Base-by-base conservation (phyloP, 2,329 filamentous ascomycete species). In the Hypomyces perniciosus region DNA sequence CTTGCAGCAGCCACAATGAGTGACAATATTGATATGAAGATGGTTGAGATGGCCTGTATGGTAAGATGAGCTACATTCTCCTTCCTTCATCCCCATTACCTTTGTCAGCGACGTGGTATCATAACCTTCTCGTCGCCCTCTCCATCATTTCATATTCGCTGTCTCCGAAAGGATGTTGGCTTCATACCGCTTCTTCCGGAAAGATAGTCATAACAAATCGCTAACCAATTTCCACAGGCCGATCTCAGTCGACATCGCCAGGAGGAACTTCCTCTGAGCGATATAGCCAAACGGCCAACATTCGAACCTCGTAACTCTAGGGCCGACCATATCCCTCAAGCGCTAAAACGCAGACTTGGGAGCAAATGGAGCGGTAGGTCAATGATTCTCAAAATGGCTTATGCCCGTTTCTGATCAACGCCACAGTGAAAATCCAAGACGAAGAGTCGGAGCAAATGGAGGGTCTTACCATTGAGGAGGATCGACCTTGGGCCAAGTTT, bases 391-490 rank as follows among this genome's bases (percentile, higher is more conserved):
- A 6, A 6, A 7, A 8, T 4, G 3, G 5, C 20, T 9, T 10
- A 26, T 8, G 5, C 8, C 2, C 2, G 26, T 31, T 12, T 10
- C 46, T 56, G 26, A 56, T 40, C 4, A 10, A 20, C 3, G 30
- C 10, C 3, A 27, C 35, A 62, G 61, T 52, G 3, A 28, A 49
- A 12, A 56, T 62, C 9, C 26, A 52, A 3, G 61, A 62, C 20
- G 57, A 57, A 20, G 61, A 62, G 27, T 53, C 60, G 2, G 48
- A 53, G 9, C 54, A 60, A 41, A 56, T 61, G 43, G 37, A 59
- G 31, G 61, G 61, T 12, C 54, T 62, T 0, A 40, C 48, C 6
- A 20, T 54, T n/a, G 55, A 48, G 4, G 56, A 59, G 10, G 46
- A 51, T 8, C 54, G 61, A 4, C 61, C 59, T 9, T 62, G 57